Base-by-base conservation (phyloP, 2,329 filamentous ascomycete species). In the Amauroascus verrucosus region DNA sequence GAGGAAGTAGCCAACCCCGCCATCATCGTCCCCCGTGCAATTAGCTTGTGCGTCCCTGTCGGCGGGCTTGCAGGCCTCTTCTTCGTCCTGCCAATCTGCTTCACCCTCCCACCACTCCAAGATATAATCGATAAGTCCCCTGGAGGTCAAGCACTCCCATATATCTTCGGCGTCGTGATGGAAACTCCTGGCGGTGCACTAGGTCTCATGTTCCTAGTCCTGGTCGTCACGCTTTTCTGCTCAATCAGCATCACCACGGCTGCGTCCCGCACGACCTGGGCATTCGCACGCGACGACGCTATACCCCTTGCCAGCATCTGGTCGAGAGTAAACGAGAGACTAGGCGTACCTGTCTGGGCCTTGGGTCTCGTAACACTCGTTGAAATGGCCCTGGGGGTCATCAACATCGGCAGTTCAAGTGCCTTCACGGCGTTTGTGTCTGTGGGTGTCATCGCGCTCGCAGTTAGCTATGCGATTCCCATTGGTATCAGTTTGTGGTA, bases 1-100 rank as follows among this genome's bases (percentile, higher is more conserved):
- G 79, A 83, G 65, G 79, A 82, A 63, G 78, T 76, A 35, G 63
- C 70, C 6, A 70, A 79, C 48, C 77, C 80, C 1, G 70, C 75
- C 3, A 56, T 75, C 20, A 77, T 77, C 59, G 66, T 81, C 0
- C 77, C 78, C 0, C 74, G 69, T 32, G 78, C 77, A 8, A 72
- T 81, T 49, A 54, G 54, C 41, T 33, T 56, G 40, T 56, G 51
- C 24, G 49, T 56, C 6, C 54, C 54, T n/a, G 72, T 81, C 14
- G 77, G 75, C 8, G 77, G 76, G 0, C 67, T 78, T 38, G 74
- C 75, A 0, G 78, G 77, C 0, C 61, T 81, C 0, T 77, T 80
- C 62, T 56, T 50, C 41, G 47, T 56, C 14, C 33, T 56, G 1
- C 54, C 54, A 8, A 56, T 56, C 46, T 56, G 51, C 35, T 54